A percentile compares a stretch with the other conserved stretches of the same genome.
Evolutionary conservation across 768 basidiomycete species (phyloP).

Genomic region (Paxillus rubicundulus): DNA sequence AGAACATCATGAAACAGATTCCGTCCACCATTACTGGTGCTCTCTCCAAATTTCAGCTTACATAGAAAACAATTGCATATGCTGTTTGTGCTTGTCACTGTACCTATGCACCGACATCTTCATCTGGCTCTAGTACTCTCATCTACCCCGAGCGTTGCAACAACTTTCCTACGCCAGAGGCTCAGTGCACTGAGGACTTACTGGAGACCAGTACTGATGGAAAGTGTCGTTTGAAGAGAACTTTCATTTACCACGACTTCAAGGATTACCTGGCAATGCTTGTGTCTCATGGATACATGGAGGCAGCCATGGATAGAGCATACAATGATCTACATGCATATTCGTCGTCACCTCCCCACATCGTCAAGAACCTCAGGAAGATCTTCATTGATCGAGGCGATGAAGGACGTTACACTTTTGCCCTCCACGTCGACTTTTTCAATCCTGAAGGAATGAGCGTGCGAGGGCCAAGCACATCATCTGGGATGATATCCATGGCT

Average conservation of each 20-base stretch:
- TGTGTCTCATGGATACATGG: not conserved
- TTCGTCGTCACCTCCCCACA: not conserved
- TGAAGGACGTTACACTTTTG: slow-evolving; percentile 29
- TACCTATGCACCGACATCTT: not conserved
- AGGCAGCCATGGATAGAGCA: not conserved
- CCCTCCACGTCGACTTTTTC: slow-evolving; percentile 34
- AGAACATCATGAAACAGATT: not conserved
- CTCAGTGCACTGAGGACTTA: not conserved
- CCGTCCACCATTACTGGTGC: not conserved
- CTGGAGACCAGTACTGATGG: not conserved
- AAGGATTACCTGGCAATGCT: not conserved
- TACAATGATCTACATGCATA: not conserved
- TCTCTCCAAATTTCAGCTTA: not conserved
- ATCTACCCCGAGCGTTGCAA: not conserved
- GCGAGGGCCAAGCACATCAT: slow-evolving; percentile 26
- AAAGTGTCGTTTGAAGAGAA: not conserved
- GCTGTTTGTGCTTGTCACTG: slow-evolving; percentile 2
- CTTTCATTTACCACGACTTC: slow-evolving; percentile 1
- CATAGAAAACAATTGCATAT: not conserved
- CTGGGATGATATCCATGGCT: slow-evolving; percentile 25
- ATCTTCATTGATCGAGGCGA: not conserved
- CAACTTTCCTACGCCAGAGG: not conserved
- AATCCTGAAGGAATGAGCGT: slow-evolving; percentile 29
- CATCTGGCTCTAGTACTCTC: not conserved
- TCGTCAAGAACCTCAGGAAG: not conserved